A percentile compares a stretch with the other conserved stretches of the same genome.
phyloP scores from a whole-genome alignment of 805 yeast species.

The Dipodascus geniculatus region DNA sequence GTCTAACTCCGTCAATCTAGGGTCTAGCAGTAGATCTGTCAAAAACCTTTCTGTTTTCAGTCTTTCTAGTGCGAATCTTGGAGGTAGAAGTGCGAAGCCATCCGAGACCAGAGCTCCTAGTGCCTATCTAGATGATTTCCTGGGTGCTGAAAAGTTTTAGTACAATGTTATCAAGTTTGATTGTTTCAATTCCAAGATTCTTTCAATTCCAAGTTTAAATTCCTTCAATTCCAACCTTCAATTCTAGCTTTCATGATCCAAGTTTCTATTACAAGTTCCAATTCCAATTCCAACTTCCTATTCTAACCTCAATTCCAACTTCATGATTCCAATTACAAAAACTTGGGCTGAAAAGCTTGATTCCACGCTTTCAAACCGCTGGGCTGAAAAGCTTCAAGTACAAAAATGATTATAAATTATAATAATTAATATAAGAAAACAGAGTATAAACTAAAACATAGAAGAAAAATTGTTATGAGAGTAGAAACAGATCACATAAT shows the following conservation, averaged over 20 bases:
- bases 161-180: not conserved
- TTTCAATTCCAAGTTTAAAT: too few relatives aligned
- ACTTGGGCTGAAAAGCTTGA: too few relatives aligned
- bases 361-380: too few relatives aligned
- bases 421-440: not conserved
- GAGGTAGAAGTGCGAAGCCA: too few relatives aligned
- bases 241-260: too few relatives aligned
- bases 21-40: constrained; percentile 7
- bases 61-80: not conserved
- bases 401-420: not conserved
- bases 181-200: too few relatives aligned
- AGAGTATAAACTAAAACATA: not conserved
- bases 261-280: too few relatives aligned
- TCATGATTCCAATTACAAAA: too few relatives aligned
- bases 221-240: too few relatives aligned
- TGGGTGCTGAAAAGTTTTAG: constrained; percentile 15
- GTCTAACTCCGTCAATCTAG: not conserved
- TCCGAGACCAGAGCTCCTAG: constrained; percentile 20
- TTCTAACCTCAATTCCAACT: too few relatives aligned
- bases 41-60: constrained; percentile 13
- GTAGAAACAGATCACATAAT: constrained; percentile 11
- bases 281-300: too few relatives aligned
- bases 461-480: not conserved
- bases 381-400: not conserved
- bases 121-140: constrained; percentile 26